Evolutionary conservation across 257 asterid species (phyloP).

Genomic region (Gentiana straminea): DNA sequence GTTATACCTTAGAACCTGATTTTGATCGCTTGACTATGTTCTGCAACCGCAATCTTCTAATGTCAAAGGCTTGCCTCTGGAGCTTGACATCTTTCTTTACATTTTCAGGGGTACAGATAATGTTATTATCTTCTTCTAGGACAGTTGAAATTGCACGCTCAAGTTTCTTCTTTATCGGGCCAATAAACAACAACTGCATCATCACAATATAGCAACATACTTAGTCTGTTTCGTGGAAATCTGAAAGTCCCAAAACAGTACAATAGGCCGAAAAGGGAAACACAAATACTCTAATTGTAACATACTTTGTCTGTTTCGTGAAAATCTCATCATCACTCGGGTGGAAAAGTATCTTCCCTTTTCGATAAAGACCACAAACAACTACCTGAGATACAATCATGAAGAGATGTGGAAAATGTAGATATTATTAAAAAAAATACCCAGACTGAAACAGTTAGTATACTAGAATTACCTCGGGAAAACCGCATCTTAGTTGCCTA

Average conservation of each 20-base stretch:
- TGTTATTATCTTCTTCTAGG: slow-evolving; percentile 22
- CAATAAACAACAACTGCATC: slow-evolving; percentile 71
- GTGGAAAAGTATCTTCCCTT: slow-evolving; percentile 69
- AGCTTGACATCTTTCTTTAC: slow-evolving; percentile 25
- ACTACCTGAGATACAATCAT: slow-evolving; percentile 43
- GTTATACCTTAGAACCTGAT: slow-evolving; percentile 73
- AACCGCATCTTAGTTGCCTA: slow-evolving; percentile 68
- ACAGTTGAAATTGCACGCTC: slow-evolving; percentile 37
- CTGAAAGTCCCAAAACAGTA: too few relatives aligned
- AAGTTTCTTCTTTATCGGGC: slow-evolving; percentile 54
- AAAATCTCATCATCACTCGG: slow-evolving; percentile 78
- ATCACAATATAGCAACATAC: too few relatives aligned
- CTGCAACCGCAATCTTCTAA: slow-evolving; percentile 44
- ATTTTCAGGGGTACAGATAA: slow-evolving; percentile 28
- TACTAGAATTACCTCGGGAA: slow-evolving; percentile 56
- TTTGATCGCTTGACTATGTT: slow-evolving; percentile 64
- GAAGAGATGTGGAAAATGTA: slow-evolving; percentile 3
- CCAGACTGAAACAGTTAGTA: slow-evolving; percentile 1
- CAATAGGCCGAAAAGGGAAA: too few relatives aligned
- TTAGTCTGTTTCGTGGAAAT: too few relatives aligned
- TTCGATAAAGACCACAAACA: slow-evolving; percentile 80
- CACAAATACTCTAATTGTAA: background rate
- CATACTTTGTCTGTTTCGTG: slow-evolving; percentile 69
- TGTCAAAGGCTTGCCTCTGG: slow-evolving; percentile 28
- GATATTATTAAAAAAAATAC: background rate